Evolutionary conservation across 2,329 filamentous ascomycete species (phyloP).

Genomic region (Aspergillus sp.): DNA sequence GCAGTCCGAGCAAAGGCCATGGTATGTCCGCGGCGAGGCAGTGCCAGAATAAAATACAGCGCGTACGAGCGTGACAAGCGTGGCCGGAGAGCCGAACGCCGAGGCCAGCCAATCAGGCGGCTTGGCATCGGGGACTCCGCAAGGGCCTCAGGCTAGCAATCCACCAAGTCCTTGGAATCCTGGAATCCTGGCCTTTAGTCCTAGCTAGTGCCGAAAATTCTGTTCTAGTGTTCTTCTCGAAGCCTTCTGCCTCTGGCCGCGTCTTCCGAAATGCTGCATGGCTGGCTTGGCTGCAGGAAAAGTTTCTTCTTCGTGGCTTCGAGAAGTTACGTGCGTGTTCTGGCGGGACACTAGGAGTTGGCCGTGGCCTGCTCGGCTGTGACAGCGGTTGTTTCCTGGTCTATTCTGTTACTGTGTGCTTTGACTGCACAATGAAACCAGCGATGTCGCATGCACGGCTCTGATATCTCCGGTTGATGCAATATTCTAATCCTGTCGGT

Average conservation of each 20-base stretch:
- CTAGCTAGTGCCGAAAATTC: constrained; percentile 8
- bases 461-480: too few species aligned
- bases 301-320: constrained; percentile 2
- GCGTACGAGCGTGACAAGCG: neutral
- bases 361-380: too few species aligned
- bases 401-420: too few species aligned
- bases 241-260: constrained; percentile 21
- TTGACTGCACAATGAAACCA: too few species aligned
- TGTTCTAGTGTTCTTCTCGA: constrained; percentile 20
- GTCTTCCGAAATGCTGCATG: neutral
- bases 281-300: neutral
- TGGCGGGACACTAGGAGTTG: too few species aligned
- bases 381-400: too few species aligned
- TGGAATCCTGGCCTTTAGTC: neutral
- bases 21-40: too few species aligned
- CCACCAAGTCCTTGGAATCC: neutral
- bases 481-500: neutral
- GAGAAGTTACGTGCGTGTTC: neutral
- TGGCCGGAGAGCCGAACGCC: neutral
- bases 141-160: neutral
- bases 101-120: neutral
- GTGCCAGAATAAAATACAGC: neutral
- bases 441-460: too few species aligned
- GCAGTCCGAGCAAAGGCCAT: too few species aligned
- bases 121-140: neutral